phyloP scores from a whole-genome alignment of 345 rosid species.

The Corchorus olitorius region DNA sequence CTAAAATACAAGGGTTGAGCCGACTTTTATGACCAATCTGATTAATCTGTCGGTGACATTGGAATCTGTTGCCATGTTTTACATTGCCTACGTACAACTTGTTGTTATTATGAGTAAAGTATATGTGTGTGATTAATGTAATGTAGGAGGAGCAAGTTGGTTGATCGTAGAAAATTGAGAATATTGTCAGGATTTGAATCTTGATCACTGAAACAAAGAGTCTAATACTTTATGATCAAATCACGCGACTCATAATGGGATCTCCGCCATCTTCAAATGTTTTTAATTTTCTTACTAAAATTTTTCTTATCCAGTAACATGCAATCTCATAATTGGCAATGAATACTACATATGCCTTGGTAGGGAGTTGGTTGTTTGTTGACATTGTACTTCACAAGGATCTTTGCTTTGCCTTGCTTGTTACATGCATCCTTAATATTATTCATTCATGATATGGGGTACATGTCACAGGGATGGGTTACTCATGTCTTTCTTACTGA shows the following conservation, averaged over 20 bases:
- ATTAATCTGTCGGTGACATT: neutral
- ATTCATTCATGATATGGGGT: no score
- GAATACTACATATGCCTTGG: neutral
- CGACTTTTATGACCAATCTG: conserved; percentile 13
- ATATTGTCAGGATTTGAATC: no score
- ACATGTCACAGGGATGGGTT: neutral
- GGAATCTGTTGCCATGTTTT: conserved; percentile 1
- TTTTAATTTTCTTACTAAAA: no score
- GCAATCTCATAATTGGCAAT: neutral
- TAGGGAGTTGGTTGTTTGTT: conserved; percentile 8
- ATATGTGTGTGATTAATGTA: no score
- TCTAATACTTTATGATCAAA: no score
- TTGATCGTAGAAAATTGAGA: no score
- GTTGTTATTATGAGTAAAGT: neutral
- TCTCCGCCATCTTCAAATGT: neutral
- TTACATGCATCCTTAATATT: neutral
- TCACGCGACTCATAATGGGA: no score
- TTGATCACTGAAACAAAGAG: no score
- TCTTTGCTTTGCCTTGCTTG: conserved; percentile 6
- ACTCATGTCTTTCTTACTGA: neutral
- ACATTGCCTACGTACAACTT: neutral
- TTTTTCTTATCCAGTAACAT: no score
- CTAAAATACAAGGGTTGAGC: neutral
- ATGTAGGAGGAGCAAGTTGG: neutral
- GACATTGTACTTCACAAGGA: neutral